Evolutionary conservation across 1,139 yeast genomes (phyloP), one percentile per base, ranked within the genome.

Genomic region (Pichia sp.): DNA sequence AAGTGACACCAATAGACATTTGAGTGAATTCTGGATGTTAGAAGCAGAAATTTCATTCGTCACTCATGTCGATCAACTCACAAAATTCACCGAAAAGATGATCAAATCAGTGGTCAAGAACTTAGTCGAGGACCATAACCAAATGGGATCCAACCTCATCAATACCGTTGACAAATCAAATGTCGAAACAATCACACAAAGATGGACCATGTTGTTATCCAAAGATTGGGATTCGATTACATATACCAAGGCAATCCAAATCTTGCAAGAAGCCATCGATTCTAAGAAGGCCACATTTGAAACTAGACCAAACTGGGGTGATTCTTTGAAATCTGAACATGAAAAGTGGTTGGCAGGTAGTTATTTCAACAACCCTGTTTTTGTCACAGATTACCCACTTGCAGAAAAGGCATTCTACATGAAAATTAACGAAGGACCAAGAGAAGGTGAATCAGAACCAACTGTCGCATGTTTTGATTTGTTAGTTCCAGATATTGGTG

Each of bases 21-120:
- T 94, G 53, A 79, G 94, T 53, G 99, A 94, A 65, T 94, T 94
- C 66, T 93, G 98, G 97, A 91, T 94, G 97, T 69, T 93, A 4
- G 99, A 94, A 66, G 96, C 91, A 0, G 99, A 94, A 62, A 65
- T 90, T 28, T 81, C 90, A 14, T 86, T 86, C 63, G 68, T 85
- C 2, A 73, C 76, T 11, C 65, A 70, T 14, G 73, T 90, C 8
- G 61, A 65, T 3, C 85, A 85, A 53, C 68, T 94, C 46, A 83
- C 93, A 14, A 60, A 61, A 2, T 77, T 89, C 47, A 79, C 85
- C 1, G 96, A 90, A 64, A 60, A 63, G 3, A 82, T 91, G 91
- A 72, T 89, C 42, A 76, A 81, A 47, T 60, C 66, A 38, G 76
- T 83, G 2, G 79, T 83, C 2, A 58, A 61, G 2, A 61, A 58